Percentiles rank a stretch among this genome's conserved stretches.
Evolutionary conservation across 345 rosid genomes (phyloP).

Genomic region (Hibiscus tridactylites): DNA sequence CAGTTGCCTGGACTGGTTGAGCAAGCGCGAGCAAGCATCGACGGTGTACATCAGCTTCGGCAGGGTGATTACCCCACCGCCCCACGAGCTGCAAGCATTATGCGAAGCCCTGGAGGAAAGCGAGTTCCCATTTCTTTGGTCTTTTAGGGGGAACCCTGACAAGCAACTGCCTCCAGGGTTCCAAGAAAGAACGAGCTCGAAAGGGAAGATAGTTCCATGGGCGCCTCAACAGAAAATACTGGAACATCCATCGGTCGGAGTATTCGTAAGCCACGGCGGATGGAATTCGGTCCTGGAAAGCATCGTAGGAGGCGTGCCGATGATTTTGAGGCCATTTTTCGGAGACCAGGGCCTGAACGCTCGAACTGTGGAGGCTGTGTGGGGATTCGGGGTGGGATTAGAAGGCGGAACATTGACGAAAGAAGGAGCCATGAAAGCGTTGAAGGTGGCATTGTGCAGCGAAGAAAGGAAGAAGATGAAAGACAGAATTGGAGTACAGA

Average conservation of each 20-base stretch:
- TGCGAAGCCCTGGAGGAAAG: constrained; percentile 37
- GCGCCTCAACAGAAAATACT: constrained; percentile 47
- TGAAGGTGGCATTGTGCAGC: constrained; percentile 18
- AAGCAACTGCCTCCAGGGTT: constrained; percentile 28
- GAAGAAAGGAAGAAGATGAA: constrained; percentile 40
- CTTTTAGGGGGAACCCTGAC: constrained; percentile 25
- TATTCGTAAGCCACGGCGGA: constrained; percentile 48
- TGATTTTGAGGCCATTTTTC: constrained; percentile 43
- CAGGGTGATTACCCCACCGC: constrained; percentile 32
- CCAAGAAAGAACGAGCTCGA: constrained; percentile 20
- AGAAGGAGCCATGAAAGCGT: constrained; percentile 18
- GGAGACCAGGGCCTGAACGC: constrained; percentile 40
- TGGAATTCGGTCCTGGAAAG: constrained; percentile 57
- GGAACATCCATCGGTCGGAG: constrained; percentile 42
- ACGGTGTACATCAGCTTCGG: constrained; percentile 65
- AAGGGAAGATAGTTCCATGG: constrained; percentile 49
- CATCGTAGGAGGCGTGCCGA: constrained; percentile 37
- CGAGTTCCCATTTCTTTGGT: constrained; percentile 57
- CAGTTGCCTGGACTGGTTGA: constrained; percentile 49
- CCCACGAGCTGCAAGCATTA: constrained; percentile 37
- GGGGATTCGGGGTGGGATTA: constrained; percentile 38
- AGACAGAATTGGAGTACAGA: constrained; percentile 8
- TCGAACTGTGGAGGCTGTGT: constrained; percentile 27
- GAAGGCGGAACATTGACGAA: constrained; percentile 37
- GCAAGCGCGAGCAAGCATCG: constrained; percentile 29